Evolutionary conservation across 495 filamentous ascomycete species (phyloP), one percentile per base, ranked within the genome.

Genomic region (Neurospora sp.): DNA sequence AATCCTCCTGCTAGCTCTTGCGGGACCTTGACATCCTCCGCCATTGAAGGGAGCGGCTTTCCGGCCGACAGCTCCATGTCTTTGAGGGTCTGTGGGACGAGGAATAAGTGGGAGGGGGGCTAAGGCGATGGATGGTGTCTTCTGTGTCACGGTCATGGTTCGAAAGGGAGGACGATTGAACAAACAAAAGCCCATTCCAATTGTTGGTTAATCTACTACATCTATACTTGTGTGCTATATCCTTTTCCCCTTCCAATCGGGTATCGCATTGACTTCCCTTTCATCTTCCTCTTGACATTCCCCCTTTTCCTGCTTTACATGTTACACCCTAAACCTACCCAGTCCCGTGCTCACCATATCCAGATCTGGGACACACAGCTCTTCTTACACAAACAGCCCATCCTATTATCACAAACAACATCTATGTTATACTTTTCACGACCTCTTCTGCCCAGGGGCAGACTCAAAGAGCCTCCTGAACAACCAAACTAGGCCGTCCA

Each of bases 391-490:
- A 53, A 22, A 1, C 20, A n/a, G 6, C 18, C 4, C 20, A 22
- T 48, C 46, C 46, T 22, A 53, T 53, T 53, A 53, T 53, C 46
- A 53, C 8, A 22, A 22, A 11, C 46, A 53, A 2, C 46, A 53
- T 22, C 46, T 53, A 53, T 53, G 0, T 0, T 31, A 31, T 22
- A 48, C 46, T 22, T 53, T 53, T 53, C 27, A 31, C 0, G 0
- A 31, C 27, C 2, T 31, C 27, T 31, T 31, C 27, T 31, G 2
- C 27, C 27, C 27, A 3, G 27, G 27, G 2, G 27, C 40, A 53
- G 1, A 53, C 73, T 74, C 53, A 71, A 14, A 53, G 38, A 39
- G 70, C 73, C 75, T 78, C 72, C 73, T 75, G 73, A 31, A 78
- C 72, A 39, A 75, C 74, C 10, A 72, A 72, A 10, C 68, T 61